Percentiles rank a stretch among this genome's conserved stretches.
Conservation (phyloP, 2,329 filamentous ascomycete genomes). For the Colletotrichum spaethianum region DNA sequence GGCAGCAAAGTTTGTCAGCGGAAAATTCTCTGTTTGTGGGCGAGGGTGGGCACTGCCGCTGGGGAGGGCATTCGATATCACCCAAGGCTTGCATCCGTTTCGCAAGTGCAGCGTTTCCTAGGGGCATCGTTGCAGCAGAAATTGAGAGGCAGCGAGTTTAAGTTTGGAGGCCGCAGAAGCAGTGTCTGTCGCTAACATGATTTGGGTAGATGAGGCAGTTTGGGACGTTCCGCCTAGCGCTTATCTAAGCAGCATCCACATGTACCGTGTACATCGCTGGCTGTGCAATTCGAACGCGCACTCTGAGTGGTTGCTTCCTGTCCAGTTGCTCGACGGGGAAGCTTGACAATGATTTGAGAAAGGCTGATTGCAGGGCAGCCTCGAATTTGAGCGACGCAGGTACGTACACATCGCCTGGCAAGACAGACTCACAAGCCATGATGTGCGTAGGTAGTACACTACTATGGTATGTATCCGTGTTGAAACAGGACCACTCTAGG, state of each 20-base stretch:
- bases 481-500: background rate
- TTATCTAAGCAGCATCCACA: background rate
- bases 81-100: conserved; percentile 33
- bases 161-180: conserved; percentile 21
- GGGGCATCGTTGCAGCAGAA: conserved; percentile 33
- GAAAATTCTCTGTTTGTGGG: conserved; percentile 22
- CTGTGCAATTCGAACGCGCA: background rate
- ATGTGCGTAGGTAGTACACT: no score
- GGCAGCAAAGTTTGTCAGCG: conserved; percentile 14
- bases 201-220: conserved; percentile 15
- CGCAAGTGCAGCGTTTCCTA: conserved; percentile 10
- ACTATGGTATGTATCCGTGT: no score
- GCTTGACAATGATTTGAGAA: background rate
- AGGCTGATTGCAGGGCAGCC: background rate
- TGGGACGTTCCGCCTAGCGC: background rate
- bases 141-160: conserved; percentile 15
- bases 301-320: background rate
- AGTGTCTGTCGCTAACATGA: conserved; percentile 11
- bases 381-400: background rate
- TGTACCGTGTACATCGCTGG: background rate
- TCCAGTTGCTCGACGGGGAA: background rate
- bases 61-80: conserved; percentile 3
- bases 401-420: background rate
- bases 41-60: background rate
- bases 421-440: no score